Evolutionary conservation across 768 basidiomycete genomes (phyloP), one percentile per base, ranked within the genome.

Genomic region (Coprinellus aureogranulatus): DNA sequence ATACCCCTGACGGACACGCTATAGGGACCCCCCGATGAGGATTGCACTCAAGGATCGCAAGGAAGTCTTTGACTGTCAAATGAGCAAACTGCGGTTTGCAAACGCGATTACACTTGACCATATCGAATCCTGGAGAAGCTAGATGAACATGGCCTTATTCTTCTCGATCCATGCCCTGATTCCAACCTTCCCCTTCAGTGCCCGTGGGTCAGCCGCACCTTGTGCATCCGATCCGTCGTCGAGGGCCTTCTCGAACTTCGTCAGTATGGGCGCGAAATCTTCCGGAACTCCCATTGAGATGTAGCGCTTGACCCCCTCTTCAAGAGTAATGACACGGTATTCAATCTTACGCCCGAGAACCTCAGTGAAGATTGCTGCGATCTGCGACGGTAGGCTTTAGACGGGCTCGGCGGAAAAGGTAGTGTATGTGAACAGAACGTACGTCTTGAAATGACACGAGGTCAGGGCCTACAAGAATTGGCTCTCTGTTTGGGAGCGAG

Each of bases 391-490:
- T 40, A 20, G 9, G 41, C 14, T 2, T 65, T 50, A 18, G 65
- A 48, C 23, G 4, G n/a, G 18, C 44, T 1, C 16, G 34, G 18
- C 20, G 6, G 6, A 28, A n/a, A 2, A 3, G 11, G 18, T n/a
- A n/a, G n/a, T n/a, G 18, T 16, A 12, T n/a, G 9, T 4, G 20
- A 6, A 23, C 12, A 16, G 5, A 10, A 53, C 68, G 10, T 23
- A 70, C 71, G 53, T 70, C 55, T 48, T 64, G 64, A 34, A 66
- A 71, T 1, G 66, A 61, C 12, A 65, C 41, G 16, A 65, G 45
- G 26, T 69, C 65, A 0, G 70, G 70, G 11, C 70, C 70, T 22
- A 72, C 51, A 11, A 72, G 60, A 28, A 62, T 61, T 3, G 56
- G 60, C 31, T 66, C 60, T 18, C 51, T 47, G 40, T 61, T 58